phyloP scores from a whole-genome alignment of 352 stramenopile species.

The Pythium sukuiense region DNA sequence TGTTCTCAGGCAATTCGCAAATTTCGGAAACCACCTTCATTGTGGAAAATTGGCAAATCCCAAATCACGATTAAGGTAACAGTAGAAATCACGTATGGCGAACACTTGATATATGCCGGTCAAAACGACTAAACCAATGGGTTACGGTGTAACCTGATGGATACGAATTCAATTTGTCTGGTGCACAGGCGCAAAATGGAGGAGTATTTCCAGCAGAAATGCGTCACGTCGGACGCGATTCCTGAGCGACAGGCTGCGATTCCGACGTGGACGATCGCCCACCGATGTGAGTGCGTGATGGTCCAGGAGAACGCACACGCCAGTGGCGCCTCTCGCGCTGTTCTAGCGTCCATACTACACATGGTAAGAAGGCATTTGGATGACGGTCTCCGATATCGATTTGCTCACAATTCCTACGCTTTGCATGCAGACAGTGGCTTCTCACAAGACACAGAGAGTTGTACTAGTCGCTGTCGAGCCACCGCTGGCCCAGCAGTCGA shows the following conservation, averaged over 20 bases:
- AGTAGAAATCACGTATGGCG: too few relatives aligned
- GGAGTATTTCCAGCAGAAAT: conserved; percentile 64
- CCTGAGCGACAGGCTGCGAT: conserved; percentile 7
- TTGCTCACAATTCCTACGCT: background rate
- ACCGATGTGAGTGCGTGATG: conserved; percentile 55
- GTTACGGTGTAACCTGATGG: background rate
- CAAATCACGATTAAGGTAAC: too few relatives aligned
- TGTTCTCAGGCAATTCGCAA: too few relatives aligned
- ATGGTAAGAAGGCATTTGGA: conserved; percentile 27
- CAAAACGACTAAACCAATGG: background rate
- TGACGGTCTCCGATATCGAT: background rate
- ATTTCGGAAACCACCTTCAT: too few relatives aligned
- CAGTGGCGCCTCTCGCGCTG: conserved; percentile 47
- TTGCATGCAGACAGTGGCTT: conserved; percentile 8
- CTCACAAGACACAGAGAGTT: conserved; percentile 23
- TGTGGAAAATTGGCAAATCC: too few relatives aligned
- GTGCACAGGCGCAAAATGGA: conserved; percentile 41
- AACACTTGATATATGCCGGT: background rate
- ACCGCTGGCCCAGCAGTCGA: conserved; percentile 17
- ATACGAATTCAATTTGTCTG: background rate
- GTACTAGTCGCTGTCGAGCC: conserved; percentile 11
- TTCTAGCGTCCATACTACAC: conserved; percentile 49
- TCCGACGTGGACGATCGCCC: conserved; percentile 30
- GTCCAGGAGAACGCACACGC: conserved; percentile 66
- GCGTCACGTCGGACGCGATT: conserved; percentile 53